Base-by-base conservation (phyloP, 2,329 filamentous ascomycete genomes). In the Microsporum canis region DNA sequence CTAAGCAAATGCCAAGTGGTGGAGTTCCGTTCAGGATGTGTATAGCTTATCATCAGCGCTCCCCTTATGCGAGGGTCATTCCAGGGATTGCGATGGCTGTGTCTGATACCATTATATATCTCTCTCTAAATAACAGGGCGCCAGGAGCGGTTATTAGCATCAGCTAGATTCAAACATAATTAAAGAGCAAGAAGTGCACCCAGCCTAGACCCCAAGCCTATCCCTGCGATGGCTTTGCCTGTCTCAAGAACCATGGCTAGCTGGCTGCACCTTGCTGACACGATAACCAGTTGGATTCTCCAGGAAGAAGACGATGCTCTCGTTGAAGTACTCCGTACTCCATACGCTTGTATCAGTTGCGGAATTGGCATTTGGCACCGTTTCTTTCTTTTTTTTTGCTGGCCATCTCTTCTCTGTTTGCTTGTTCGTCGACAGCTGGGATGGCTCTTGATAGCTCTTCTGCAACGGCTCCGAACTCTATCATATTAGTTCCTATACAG, bases 1-100 rank as follows among this genome's bases (percentile, higher is more conserved):
- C 29, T 53, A 53, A 53, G 49, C 49, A 53, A 33, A 53, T 33
- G 49, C 49, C 49, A 53, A 53, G 49, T 53, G 49, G 49, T 53
- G 49, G 49, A 53, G 49, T 53, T n/a, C 47, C 47, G 27, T 27
- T 29, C 43, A 23, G 17, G 39, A 17, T 5, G 12, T 14, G 12
- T 17, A 43, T 47, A 47, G n/a, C 17, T 27, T 29, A 12, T 17
- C 39, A 36, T 36, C 34, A 23, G 17, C 17, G 17, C 17, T 23
- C 17, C 17, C 17, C 39, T 43, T 43, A 5, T 43, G 39, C 39
- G n/a, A 43, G 39, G 39, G 34, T 23, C 17, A 23, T 36, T 36
- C 5, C 5, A 36, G 34, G 10, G 34, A 10, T 10, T 5, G 10
- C 2, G 34, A 5, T 36, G 34, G 5, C 34, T 36, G 34, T 36